Conservation (phyloP, 2,329 filamentous ascomycete genomes). For the Diaporthe ampelina region DNA sequence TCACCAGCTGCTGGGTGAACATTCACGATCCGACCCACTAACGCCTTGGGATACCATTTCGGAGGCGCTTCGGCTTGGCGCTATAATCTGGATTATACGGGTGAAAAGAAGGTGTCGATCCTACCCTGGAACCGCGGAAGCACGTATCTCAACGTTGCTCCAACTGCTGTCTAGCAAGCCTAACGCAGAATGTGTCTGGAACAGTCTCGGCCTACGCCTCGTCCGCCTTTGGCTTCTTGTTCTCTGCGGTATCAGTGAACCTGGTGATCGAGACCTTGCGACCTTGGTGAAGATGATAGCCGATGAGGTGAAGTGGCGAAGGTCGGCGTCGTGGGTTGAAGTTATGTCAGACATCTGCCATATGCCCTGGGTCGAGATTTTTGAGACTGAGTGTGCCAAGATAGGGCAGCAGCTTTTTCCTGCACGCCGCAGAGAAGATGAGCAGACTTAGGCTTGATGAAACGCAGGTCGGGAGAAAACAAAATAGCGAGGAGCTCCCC, state of each 20-base stretch:
- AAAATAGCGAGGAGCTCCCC: too few relatives aligned
- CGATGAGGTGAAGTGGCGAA: background rate
- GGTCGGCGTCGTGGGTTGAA: background rate
- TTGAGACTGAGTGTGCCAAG: background rate
- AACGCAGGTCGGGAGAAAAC: too few relatives aligned
- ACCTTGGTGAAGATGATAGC: background rate
- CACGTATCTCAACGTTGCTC: slow-evolving; percentile 7
- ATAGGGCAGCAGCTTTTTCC: background rate
- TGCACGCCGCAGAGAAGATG: background rate
- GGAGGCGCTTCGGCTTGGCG: slow-evolving; percentile 6
- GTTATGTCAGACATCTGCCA: background rate
- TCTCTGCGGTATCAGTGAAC: slow-evolving; percentile 9
- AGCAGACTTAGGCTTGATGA: background rate
- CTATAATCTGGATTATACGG: slow-evolving; percentile 6
- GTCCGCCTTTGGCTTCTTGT: slow-evolving; percentile 18
- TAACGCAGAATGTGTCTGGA: background rate
- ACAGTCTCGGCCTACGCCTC: background rate
- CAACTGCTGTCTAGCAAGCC: background rate
- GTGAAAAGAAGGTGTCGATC: slow-evolving; percentile 16
- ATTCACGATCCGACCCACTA: background rate
- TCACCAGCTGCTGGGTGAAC: slow-evolving; percentile 2
- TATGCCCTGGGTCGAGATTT: slow-evolving; percentile 14
- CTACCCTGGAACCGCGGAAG: background rate
- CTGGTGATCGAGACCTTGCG: background rate
- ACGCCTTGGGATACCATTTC: background rate